Percentiles rank a stretch among this genome's conserved stretches.
Conservation (phyloP, 2,329 filamentous ascomycete species). For the Diaporthe sp. region DNA sequence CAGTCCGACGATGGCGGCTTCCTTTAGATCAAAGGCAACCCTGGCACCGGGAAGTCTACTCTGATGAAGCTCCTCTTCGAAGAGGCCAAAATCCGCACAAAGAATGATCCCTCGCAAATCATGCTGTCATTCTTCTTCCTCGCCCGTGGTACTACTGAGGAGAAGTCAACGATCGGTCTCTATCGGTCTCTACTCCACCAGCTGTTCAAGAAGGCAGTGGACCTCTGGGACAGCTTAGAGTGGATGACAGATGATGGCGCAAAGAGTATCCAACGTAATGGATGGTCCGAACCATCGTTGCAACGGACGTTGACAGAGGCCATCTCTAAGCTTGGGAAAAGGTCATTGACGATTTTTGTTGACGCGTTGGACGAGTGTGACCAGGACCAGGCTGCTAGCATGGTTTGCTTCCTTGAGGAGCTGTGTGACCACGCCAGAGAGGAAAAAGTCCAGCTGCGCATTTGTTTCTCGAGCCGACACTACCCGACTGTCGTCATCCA, state of each 20-base stretch:
- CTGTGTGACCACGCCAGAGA: constrained; percentile 49
- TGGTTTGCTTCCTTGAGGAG: constrained; percentile 57
- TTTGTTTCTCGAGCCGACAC: constrained; percentile 60
- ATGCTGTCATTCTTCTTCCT: constrained; percentile 62
- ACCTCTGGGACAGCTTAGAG: constrained; percentile 51
- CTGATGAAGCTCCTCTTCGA: constrained; percentile 57
- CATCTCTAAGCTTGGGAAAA: constrained; percentile 36
- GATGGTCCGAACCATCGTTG: constrained; percentile 39
- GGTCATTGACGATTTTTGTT: constrained; percentile 43
- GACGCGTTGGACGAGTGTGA: constrained; percentile 64
- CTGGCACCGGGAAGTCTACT: constrained; percentile 60
- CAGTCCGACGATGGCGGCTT: constrained; percentile 51
- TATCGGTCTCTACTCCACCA: constrained; percentile 64
- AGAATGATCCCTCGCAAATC: constrained; percentile 39
- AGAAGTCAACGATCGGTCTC: constrained; percentile 61
- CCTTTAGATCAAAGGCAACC: constrained; percentile 62
- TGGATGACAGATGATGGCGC: background rate
- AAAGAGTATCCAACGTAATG: background rate
- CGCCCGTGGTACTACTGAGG: constrained; percentile 55
- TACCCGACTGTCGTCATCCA: constrained; percentile 55
- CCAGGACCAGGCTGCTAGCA: constrained; percentile 54
- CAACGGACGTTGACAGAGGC: constrained; percentile 42
- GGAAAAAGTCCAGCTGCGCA: constrained; percentile 41
- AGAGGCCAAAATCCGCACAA: constrained; percentile 10
- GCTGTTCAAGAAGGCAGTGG: constrained; percentile 50